A percentile compares a stretch with the other conserved stretches of the same genome.
phyloP scores from a whole-genome alignment of 768 basidiomycete genomes.

The Trametes villosa region DNA sequence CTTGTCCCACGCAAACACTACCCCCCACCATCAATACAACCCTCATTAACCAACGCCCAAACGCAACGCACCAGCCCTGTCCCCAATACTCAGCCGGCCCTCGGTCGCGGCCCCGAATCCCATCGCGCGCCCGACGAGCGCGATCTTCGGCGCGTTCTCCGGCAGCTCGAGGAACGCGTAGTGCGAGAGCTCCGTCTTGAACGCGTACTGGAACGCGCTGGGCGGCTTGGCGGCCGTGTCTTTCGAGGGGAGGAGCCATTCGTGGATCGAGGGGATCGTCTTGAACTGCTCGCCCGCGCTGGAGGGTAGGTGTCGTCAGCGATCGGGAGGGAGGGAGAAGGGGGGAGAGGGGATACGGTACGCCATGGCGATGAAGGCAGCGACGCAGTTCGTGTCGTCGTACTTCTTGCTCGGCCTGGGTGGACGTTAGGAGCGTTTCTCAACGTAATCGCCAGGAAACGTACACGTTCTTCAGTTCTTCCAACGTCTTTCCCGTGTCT shows the following conservation, averaged over 20 bases:
- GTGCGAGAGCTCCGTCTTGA: slow-evolving; percentile 48
- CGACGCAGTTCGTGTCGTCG: background rate
- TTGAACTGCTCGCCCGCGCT: background rate
- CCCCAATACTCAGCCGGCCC: slow-evolving; percentile 19
- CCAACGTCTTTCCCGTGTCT: slow-evolving; percentile 19
- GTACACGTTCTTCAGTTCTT: slow-evolving; percentile 7
- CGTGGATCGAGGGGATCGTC: background rate
- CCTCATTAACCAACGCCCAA: background rate
- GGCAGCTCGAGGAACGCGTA: slow-evolving; percentile 75
- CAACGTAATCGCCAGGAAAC: background rate
- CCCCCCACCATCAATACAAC: background rate
- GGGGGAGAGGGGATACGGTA: background rate
- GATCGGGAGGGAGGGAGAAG: background rate
- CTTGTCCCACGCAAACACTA: slow-evolving; percentile 22
- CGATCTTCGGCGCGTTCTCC: slow-evolving; percentile 47
- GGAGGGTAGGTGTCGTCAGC: background rate
- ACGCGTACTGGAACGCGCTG: slow-evolving; percentile 64
- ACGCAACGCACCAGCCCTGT: slow-evolving; percentile 4
- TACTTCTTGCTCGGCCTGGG: slow-evolving; percentile 5
- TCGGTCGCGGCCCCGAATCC: slow-evolving; percentile 66
- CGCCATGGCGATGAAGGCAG: slow-evolving; percentile 2
- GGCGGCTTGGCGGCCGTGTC: background rate
- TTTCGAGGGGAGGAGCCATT: slow-evolving; percentile 6
- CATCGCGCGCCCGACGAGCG: slow-evolving; percentile 73
- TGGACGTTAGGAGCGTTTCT: background rate